phyloP scores from a whole-genome alignment of 2,329 filamentous ascomycete genomes.

The Teratosphaeria pseudoeucalypti region DNA sequence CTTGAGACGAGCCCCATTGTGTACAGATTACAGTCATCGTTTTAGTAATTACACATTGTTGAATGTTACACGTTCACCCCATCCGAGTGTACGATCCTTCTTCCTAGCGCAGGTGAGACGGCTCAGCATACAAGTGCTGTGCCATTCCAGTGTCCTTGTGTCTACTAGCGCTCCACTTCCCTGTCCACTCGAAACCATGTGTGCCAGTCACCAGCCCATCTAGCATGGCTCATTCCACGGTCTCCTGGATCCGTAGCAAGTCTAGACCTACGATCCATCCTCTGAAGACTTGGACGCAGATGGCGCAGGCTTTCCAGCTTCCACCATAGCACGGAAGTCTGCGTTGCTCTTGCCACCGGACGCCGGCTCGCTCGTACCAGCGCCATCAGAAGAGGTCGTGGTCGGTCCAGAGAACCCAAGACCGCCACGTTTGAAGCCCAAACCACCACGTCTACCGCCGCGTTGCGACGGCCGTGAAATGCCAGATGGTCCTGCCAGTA shows the following conservation, averaged over 20 bases:
- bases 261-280: not conserved
- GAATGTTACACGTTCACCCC: not conserved
- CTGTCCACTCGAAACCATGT: no score
- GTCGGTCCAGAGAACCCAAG: conserved; percentile 14
- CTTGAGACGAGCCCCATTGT: not conserved
- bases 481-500: conserved; percentile 13
- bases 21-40: not conserved
- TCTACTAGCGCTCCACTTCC: no score
- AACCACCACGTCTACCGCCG: conserved; percentile 36
- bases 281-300: not conserved
- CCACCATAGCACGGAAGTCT: conserved; percentile 47
- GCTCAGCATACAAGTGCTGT: no score
- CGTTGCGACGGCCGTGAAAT: conserved; percentile 34
- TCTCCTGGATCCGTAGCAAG: no score
- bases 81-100: not conserved
- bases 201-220: no score
- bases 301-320: conserved; percentile 12
- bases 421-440: conserved; percentile 39
- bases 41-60: not conserved
- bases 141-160: no score
- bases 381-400: conserved; percentile 6
- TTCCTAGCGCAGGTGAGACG: not conserved
- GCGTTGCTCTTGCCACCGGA: conserved; percentile 43
- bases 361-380: not conserved
- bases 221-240: no score